Evolutionary conservation across 192 early-diverging fungal genomes (phyloP), one percentile per base, ranked within the genome.

Genomic region (Coemansia sp.): DNA sequence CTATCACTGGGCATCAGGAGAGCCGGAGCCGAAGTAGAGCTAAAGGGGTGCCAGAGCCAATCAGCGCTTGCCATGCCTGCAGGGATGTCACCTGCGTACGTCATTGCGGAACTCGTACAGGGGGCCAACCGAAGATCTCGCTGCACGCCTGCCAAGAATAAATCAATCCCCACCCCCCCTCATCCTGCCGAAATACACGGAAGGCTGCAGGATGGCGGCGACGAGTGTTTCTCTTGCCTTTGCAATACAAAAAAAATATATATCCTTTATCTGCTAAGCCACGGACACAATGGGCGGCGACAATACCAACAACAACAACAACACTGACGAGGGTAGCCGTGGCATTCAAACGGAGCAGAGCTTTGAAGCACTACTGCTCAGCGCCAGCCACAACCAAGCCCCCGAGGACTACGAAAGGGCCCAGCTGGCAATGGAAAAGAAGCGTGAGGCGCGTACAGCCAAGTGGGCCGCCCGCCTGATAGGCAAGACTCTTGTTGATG

Each of bases 401-500:
- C 57, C 66, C 27, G 19, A 60, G 36, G 59, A 39, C 36, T 60
- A 35, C 11, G 36, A 60, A 33, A 36, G 13, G 5, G 34, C 35
- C 17, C 35, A 62, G 35, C 34, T 39, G 39, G 54, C 57, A 10
- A 37, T 40, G 27, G 13, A 68, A 17, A 44, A 66, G 66, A 36
- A 10, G 74, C 59, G 63, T 33, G 21, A 66, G 44, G 39, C 59
- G 33, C 74, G 50, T 41, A 51, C 59, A 3, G 62, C 61, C 29
- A 39, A 59, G 51, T 70, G 68, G 74, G 41, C 50, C 3, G 48
- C 33, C 36, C 37, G 45, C 57, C 51, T 72, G 50, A 27, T 64
- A 9, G 69, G 67, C 66, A 72, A 72, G 40, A 44, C 11, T 34
- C 59, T 59, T 4, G 35, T 74, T 13, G 64, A 60, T 31, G 45